Evolutionary conservation across 2,329 filamentous ascomycete species (phyloP).

Genomic region (Diaporthe citriasiana): DNA sequence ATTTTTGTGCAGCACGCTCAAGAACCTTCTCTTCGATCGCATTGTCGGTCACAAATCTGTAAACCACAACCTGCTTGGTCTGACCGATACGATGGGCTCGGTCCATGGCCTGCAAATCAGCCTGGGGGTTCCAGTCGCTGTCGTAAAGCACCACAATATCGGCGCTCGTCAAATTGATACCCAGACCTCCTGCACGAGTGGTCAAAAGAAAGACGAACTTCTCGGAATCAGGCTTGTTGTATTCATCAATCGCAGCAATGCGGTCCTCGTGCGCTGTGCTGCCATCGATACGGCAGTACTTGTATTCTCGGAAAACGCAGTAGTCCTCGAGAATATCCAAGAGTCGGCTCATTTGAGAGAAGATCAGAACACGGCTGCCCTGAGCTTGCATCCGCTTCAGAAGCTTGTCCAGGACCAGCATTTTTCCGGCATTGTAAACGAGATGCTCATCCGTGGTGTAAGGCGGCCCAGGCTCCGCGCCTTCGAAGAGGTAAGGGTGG

Average conservation of each 20-base stretch:
- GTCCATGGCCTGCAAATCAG: constrained; percentile 98
- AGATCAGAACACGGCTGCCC: constrained; percentile 96
- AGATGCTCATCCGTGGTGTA: constrained; percentile 99
- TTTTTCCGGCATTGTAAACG: constrained; percentile 94
- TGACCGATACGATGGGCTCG: constrained; percentile 98
- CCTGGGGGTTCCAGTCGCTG: constrained; percentile 99
- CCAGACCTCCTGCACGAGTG: constrained; percentile 93
- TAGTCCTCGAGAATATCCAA: constrained; percentile 98
- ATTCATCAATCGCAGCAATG: constrained; percentile 97
- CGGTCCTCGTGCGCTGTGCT: constrained; percentile 97
- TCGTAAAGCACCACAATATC: constrained; percentile 98
- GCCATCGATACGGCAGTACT: constrained; percentile 98
- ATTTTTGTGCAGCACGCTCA: constrained; percentile 95
- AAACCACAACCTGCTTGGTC: constrained; percentile 97
- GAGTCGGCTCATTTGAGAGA: constrained; percentile 98
- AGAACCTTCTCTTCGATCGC: constrained; percentile 99
- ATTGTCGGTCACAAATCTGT: constrained; percentile 96
- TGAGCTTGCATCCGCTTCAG: constrained; percentile 85
- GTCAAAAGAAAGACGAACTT: constrained; percentile 97
- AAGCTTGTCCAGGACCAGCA: constrained; percentile 95
- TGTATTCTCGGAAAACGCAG: constrained; percentile 93
- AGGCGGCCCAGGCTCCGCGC: constrained; percentile 94
- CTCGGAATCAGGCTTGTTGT: constrained; percentile 95
- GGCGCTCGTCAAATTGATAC: constrained; percentile 95
- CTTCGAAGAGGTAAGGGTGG: constrained; percentile 97